Conservation (phyloP, 2,329 filamentous ascomycete species). For the Colletotrichum kahawae region DNA sequence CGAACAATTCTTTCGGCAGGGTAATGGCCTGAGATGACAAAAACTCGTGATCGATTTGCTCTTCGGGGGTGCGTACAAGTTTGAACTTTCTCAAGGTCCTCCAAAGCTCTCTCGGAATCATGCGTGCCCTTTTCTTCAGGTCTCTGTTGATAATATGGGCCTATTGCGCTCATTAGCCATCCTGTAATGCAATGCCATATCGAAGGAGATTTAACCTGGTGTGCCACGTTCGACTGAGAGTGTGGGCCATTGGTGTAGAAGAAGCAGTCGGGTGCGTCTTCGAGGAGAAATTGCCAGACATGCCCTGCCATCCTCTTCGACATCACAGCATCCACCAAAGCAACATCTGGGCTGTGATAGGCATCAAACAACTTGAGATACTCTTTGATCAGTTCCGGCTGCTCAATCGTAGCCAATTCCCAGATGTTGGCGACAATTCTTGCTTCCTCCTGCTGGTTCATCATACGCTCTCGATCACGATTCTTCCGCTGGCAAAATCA, state of each 20-base stretch:
- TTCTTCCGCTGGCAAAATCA: background rate
- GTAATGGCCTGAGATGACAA: background rate
- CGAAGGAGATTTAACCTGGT: background rate
- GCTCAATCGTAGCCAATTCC: background rate
- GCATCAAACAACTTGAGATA: background rate
- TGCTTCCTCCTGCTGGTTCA: rapidly evolving
- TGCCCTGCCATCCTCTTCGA: background rate
- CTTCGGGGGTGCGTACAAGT: background rate
- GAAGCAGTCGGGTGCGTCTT: background rate
- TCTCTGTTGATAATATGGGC: background rate
- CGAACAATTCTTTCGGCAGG: background rate
- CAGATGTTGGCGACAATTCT: background rate
- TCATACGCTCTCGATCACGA: background rate
- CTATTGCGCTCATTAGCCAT: background rate
- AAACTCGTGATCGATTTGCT: background rate
- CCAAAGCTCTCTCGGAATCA: background rate
- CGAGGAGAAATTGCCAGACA: background rate
- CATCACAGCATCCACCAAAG: background rate
- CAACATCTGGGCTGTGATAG: background rate
- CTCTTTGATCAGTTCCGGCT: background rate
- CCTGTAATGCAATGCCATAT: rapidly evolving
- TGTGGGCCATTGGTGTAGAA: background rate
- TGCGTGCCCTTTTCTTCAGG: background rate
- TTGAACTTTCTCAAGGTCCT: background rate
- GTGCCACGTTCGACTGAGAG: background rate